phyloP scores from a whole-genome alignment of 225 moss, liverwort and hornwort genomes.

The Straminergon stramineum region DNA sequence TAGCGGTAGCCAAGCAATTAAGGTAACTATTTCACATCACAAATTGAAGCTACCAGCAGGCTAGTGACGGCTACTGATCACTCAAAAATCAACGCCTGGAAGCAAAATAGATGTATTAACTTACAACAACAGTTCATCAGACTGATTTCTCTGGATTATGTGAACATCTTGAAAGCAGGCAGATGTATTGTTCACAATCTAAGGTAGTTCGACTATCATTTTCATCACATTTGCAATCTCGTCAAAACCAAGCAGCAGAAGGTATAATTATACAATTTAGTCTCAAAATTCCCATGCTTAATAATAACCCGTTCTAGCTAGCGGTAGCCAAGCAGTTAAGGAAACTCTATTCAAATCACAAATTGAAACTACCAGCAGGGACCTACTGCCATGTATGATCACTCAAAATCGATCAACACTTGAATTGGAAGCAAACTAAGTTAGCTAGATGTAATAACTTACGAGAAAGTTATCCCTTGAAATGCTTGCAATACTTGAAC shows the following conservation, averaged over 20 bases:
- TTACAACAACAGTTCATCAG: neutral
- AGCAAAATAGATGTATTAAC: neutral
- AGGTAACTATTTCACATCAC: neutral
- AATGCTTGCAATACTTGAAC: neutral
- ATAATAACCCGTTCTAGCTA: neutral
- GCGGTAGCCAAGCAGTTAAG: no score
- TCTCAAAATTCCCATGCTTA: neutral
- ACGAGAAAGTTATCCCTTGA: neutral
- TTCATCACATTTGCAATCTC: neutral
- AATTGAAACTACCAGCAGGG: no score
- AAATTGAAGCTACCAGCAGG: no score
- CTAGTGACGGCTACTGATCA: neutral
- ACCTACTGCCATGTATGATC: neutral
- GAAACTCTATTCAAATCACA: neutral
- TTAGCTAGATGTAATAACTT: neutral
- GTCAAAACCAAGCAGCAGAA: neutral
- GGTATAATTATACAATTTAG: neutral
- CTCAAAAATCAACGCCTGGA: neutral
- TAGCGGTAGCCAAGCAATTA: neutral
- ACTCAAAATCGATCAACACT: neutral
- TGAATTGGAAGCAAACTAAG: neutral
- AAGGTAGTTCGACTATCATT: neutral
- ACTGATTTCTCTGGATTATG: neutral
- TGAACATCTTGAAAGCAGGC: neutral
- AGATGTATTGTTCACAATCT: neutral